Base-by-base conservation (phyloP, 208 protist genomes). In the Trypanosoma rangeli region DNA sequence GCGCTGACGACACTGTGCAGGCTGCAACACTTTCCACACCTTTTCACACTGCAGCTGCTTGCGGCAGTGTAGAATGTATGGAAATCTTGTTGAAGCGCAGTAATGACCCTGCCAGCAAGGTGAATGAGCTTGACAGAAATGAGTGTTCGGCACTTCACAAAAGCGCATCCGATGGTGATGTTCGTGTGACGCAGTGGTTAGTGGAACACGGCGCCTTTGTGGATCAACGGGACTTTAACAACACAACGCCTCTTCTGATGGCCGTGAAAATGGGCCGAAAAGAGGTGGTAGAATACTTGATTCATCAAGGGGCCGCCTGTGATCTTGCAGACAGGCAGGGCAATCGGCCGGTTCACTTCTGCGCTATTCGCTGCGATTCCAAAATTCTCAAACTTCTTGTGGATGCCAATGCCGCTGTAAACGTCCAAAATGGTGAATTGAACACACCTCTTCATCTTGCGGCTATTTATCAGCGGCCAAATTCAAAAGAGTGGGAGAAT, bases 251-350 rank as follows among this genome's bases (percentile, higher is more conserved):
- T 18, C 81, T 97, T 50, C 76, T 95, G 35, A 89, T 96, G 50
- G 88, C 93, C 49, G 93, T 96, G 29, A 97, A 94, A 76, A 96
- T 97, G 90, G 87, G 90, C 5, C 84, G 90, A 76, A 72, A 66
- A 18, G 84, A 86, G 20, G 88, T 93, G 49, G 80, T 80, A 50
- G 75, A 93, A 71, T 94, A 89, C 70, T 72, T 97, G 31, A 83
- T 96, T 35, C 70, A 53, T 12, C 76, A 90, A 39, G 79, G 82
- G 1, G 91, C 87, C 13, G 76, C 93, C 63, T 80, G 82, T 80
- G 92, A 95, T 64, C 64, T 75, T 29, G 66, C 74, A 24, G 93
- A 97, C 74, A 56, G 44, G 24, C 75, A 88, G 39, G 89, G 89
- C 67, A 97, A 96, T 79, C 81, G 78, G 22, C 70, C 82, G 26